phyloP scores from a whole-genome alignment of 2,329 filamentous ascomycete species.

The Claviceps monticola region DNA sequence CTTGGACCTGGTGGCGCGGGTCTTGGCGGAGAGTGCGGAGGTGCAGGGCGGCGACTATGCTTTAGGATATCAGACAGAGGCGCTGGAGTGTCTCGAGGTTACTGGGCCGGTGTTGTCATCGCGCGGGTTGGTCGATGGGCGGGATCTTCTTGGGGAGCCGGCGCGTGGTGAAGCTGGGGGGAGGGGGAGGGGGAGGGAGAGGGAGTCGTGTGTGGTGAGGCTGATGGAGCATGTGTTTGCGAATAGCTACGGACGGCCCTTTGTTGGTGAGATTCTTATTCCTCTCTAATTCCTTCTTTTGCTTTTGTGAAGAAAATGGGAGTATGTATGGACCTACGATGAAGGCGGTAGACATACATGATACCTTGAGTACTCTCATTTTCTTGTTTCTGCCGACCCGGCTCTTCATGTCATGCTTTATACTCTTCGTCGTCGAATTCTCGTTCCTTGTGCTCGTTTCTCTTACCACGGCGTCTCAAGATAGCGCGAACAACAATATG shows the following conservation, averaged over 20 bases:
- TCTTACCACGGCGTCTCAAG: not conserved
- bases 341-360: not conserved
- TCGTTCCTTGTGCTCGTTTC: no score
- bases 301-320: not conserved
- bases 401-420: not conserved
- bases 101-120: constrained; percentile 49
- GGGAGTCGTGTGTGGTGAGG: constrained; percentile 32
- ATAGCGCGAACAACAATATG: not conserved
- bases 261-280: constrained; percentile 41
- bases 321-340: not conserved
- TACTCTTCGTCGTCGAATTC: not conserved
- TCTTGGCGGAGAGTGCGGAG: not conserved
- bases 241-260: constrained; percentile 59
- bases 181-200: not conserved
- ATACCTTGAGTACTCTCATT: not conserved
- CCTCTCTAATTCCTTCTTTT: not conserved
- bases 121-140: constrained; percentile 16
- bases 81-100: constrained; percentile 50
- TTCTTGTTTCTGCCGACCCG: not conserved
- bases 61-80: not conserved
- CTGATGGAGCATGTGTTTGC: constrained; percentile 61
- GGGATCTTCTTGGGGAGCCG: constrained; percentile 2
- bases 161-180: no score
- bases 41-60: not conserved
- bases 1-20: not conserved